Conservation (phyloP, 1,284 basidiomycete species). For the Sparassis latifolia region DNA sequence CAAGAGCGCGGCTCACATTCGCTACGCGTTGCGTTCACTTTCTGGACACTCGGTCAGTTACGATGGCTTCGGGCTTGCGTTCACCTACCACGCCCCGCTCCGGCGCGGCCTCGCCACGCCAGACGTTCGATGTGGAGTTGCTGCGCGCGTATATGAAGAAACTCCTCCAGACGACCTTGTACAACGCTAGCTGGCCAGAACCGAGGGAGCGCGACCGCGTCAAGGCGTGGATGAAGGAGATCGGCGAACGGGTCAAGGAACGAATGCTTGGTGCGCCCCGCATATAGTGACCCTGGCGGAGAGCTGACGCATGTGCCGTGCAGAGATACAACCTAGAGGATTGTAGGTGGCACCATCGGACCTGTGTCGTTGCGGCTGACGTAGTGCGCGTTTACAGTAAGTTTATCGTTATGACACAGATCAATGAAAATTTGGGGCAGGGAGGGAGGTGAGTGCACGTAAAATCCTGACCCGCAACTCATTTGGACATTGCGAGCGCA, state of each 20-base stretch:
- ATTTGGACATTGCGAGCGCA: conserved; percentile 13
- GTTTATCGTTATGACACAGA: conserved; percentile 77
- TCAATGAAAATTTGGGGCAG: conserved; percentile 75
- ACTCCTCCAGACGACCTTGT: conserved; percentile 61
- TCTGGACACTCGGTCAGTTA: conserved; percentile 5
- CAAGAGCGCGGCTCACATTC: background rate
- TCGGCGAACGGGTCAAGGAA: conserved; percentile 75
- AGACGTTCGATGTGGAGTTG: conserved; percentile 64
- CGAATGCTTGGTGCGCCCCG: conserved; percentile 52
- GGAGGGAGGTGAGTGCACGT: conserved; percentile 58
- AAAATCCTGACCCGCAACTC: conserved; percentile 3
- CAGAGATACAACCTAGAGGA: conserved; percentile 68
- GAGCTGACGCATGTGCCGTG: conserved; percentile 5
- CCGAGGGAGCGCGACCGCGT: conserved; percentile 60
- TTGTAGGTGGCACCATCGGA: conserved; percentile 50
- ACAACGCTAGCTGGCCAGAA: conserved; percentile 58
- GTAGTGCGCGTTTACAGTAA: conserved; percentile 43
- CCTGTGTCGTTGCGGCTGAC: background rate
- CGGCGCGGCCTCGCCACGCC: conserved; percentile 48
- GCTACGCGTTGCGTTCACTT: background rate
- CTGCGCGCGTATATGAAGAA: conserved; percentile 76
- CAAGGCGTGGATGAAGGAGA: conserved; percentile 73
- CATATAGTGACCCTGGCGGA: background rate
- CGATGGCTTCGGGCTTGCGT: conserved; percentile 42
- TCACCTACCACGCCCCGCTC: conserved; percentile 48